Evolutionary conservation across 345 rosid species (phyloP).

Genomic region (Cardamine occulta): DNA sequence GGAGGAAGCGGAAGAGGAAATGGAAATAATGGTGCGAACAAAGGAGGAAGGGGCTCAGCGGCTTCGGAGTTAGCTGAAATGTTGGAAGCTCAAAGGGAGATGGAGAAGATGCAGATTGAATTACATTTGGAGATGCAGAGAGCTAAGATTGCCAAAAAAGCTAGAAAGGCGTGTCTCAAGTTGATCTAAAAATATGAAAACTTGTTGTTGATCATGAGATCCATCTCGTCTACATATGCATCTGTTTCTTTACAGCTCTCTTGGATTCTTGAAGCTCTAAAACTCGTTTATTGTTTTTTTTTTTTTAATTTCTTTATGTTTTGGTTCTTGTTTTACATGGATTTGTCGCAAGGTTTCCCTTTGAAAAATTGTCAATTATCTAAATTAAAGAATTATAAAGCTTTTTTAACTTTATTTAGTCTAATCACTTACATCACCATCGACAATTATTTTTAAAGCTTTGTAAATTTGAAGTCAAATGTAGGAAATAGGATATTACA

Average conservation of each 20-base stretch:
- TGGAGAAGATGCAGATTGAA: conserved; percentile 43
- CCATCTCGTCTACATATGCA: background rate
- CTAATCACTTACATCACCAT: background rate
- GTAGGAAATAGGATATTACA: background rate
- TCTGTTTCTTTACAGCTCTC: background rate
- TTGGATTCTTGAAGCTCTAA: conserved; percentile 25
- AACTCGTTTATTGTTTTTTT: background rate
- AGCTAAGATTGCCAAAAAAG: conserved; percentile 35
- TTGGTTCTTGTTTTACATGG: conserved; percentile 24
- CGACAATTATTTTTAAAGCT: background rate
- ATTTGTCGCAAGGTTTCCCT: conserved; percentile 1
- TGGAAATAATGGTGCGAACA: conserved; percentile 9
- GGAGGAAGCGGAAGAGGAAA: background rate
- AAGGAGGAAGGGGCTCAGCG: conserved; percentile 31
- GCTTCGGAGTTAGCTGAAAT: conserved; percentile 40
- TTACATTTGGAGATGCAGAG: conserved; percentile 40
- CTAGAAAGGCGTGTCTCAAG: conserved; percentile 33
- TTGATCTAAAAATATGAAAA: conserved; percentile 17
- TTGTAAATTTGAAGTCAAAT: background rate
- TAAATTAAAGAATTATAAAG: background rate
- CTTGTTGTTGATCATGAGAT: conserved; percentile 14
- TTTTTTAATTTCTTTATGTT: background rate
- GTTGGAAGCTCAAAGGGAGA: conserved; percentile 43
- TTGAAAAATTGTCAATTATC: background rate
- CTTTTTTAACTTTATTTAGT: background rate